A percentile compares a stretch with the other conserved stretches of the same genome.
Conservation (phyloP, 345 rosid genomes). For the Salix exigua region DNA sequence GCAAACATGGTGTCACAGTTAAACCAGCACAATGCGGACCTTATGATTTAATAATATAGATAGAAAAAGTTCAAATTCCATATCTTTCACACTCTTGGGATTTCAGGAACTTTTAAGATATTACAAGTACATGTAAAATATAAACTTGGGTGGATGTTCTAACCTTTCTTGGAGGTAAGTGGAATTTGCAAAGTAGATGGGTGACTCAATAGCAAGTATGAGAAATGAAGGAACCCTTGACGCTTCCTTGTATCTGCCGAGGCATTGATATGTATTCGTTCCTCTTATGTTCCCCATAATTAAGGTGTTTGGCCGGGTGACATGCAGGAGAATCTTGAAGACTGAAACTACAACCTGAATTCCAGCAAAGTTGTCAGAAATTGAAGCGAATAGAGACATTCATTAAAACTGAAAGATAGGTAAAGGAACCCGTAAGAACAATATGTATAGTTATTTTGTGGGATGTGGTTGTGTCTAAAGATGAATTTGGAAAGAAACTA, state of each 20-base stretch:
- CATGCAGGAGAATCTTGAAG: slow-evolving; percentile 76
- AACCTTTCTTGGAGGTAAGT: slow-evolving; percentile 94
- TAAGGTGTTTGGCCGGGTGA: slow-evolving; percentile 78
- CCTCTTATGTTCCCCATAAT: slow-evolving; percentile 74
- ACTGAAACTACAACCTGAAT: slow-evolving; percentile 87
- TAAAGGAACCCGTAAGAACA: no score
- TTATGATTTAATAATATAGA: neutral
- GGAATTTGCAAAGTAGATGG: slow-evolving; percentile 83
- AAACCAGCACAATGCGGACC: neutral
- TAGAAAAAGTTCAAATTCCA: neutral
- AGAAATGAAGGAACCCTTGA: slow-evolving; percentile 68
- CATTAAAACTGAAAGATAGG: neutral
- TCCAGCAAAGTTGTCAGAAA: slow-evolving; percentile 1
- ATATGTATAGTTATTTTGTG: no score
- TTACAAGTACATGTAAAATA: no score
- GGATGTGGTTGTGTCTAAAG: no score
- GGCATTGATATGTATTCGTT: slow-evolving; percentile 75
- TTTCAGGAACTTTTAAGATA: neutral
- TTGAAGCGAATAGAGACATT: neutral
- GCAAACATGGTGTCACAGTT: neutral
- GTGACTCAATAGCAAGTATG: slow-evolving; percentile 76
- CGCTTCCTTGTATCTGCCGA: slow-evolving; percentile 65
- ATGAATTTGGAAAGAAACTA: no score
- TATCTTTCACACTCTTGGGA: neutral
- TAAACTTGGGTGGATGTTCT: slow-evolving; percentile 1